Conservation (phyloP, 2,329 filamentous ascomycete genomes). For the Fusarium vanettenii region DNA sequence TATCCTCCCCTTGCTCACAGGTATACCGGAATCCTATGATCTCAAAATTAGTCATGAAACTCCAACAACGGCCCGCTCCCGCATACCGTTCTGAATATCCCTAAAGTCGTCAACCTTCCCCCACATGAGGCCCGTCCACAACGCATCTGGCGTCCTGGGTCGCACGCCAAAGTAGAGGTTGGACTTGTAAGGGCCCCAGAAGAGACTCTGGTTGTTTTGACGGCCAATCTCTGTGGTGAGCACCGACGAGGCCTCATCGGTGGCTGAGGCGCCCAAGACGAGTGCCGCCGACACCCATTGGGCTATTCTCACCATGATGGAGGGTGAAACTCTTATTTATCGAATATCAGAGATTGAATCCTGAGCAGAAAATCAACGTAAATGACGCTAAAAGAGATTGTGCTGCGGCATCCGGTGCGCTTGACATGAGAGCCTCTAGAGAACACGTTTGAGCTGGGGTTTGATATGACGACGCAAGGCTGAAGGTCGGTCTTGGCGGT, state of each 20-base stretch:
- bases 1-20: conserved; percentile 94
- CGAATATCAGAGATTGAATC: not conserved
- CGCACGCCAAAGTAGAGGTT: conserved; percentile 95
- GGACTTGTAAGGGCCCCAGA: conserved; percentile 96
- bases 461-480: conserved; percentile 42
- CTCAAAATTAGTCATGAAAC: conserved; percentile 4
- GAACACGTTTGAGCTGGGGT: conserved; percentile 38
- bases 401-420: conserved; percentile 17
- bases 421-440: conserved; percentile 26
- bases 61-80: not conserved
- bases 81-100: conserved; percentile 78
- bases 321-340: not conserved
- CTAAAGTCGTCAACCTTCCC: conserved; percentile 82
- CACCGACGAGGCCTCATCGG: conserved; percentile 50
- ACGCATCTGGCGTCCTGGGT: conserved; percentile 82
- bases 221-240: conserved; percentile 62
- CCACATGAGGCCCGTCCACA: conserved; percentile 91
- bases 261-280: conserved; percentile 42
- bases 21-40: conserved; percentile 85
- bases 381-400: not conserved
- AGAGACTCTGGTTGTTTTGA: conserved; percentile 81
- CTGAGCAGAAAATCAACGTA: not conserved
- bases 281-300: conserved; percentile 46
- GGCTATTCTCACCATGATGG: conserved; percentile 47
- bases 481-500: conserved; percentile 22